These are phyloP conservation scores for Amaranthus hypochondriacus DNA, from an alignment of 148 eudicot species.

Conservation along the genomic window DNA sequence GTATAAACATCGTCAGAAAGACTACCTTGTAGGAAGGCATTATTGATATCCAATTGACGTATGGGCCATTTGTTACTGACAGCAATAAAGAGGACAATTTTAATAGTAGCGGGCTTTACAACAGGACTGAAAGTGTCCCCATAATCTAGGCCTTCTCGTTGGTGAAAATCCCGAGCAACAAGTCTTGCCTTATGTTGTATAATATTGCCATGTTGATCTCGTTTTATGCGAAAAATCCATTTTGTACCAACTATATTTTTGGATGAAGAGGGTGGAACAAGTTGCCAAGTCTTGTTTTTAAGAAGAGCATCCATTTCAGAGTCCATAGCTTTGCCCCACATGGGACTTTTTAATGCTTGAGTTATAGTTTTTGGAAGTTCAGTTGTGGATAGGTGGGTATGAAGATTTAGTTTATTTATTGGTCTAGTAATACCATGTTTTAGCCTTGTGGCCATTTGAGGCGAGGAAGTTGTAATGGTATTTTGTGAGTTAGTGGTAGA, in stretches of 20 bases:
- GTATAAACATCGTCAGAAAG: neutral
- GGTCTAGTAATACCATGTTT: neutral
- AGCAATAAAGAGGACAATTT: neutral
- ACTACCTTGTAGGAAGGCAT: neutral
- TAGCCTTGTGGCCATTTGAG: neutral
- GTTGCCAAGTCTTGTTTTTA: neutral
- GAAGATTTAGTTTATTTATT: no score
- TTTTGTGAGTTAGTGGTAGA: no score
- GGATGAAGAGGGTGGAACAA: neutral
- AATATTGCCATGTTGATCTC: no score
- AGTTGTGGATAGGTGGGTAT: neutral
- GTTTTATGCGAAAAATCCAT: no score
- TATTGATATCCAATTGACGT: neutral
- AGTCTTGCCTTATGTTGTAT: no score
- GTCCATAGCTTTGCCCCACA: neutral
- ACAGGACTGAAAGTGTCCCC: no score
- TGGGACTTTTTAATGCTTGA: neutral
- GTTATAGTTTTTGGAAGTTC: neutral
- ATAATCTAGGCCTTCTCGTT: neutral
- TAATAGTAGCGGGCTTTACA: neutral
- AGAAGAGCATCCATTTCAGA: neutral
- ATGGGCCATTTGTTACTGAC: neutral
- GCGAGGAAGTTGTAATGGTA: no score
- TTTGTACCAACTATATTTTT: neutral
- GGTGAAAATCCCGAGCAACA: neutral